Base-by-base conservation (phyloP, 768 basidiomycete species). In the Rhizopogon roseolus region DNA sequence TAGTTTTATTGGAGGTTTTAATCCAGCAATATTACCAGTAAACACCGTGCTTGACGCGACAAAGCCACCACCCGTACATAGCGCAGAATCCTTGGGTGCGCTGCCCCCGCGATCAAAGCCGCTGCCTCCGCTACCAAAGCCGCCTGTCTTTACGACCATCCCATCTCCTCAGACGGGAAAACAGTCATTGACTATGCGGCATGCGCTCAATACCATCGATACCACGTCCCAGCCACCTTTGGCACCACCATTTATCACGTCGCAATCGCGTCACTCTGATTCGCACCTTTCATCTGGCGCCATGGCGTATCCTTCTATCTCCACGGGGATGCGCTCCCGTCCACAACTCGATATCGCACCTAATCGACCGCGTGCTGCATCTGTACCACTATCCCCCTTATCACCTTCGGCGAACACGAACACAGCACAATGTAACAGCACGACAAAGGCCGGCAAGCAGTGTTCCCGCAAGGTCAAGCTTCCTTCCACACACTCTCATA, bases 401-500 rank as follows among this genome's bases (percentile, higher is more conserved):
- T 51, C 59, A 19, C 61, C 64, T 39, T 57, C 62, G 52, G 34
- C 59, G 14, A 57, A 54, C 36, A 64, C 29, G 28, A 52, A 49
- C 39, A 61, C 55, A 5, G 28, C 43, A n/a, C 87, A 81, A 60
- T 92, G 90, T 62, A 73, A 73, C 54, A 86, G 81, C 5, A 69
- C 76, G 37, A 91, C 87, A n/a, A 82, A 81, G 62, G 71, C 78
- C 13, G 85, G 81, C 9, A 80, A 77, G 58, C 80, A 69, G 36
- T 93, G 90, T 60, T 75, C 71, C 38, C 79, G 86, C 52, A 73
- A 69, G 55, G 78, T 89, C 37, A 86, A 82, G 59, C 60, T 72
- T 11, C 71, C 73, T 22, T 56, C 58, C 38, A 62, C 58, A 8
- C 63, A 67, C 55, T 51, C 55, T 13, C 41, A 22, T 54, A 45